phyloP scores from a whole-genome alignment of 768 basidiomycete genomes.

The Phaffia tasmanica region DNA sequence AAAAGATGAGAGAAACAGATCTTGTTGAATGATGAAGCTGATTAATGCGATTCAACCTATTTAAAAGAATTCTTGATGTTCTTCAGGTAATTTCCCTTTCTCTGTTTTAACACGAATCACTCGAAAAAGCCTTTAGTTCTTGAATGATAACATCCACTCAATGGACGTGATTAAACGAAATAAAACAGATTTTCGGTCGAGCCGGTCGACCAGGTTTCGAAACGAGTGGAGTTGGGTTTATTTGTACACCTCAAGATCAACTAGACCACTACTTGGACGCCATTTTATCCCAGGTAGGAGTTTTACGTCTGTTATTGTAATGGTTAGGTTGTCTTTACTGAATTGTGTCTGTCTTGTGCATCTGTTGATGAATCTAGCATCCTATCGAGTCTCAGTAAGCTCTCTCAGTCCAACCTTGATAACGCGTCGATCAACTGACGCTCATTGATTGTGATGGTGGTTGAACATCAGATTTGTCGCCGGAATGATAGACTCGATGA shows the following conservation, averaged over 20 bases:
- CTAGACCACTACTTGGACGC: slow-evolving; percentile 79
- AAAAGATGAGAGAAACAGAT: too few relatives aligned
- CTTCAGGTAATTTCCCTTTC: slow-evolving; percentile 42
- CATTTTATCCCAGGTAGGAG: slow-evolving; percentile 66
- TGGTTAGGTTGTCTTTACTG: background rate
- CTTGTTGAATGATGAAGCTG: too few relatives aligned
- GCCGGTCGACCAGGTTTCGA: slow-evolving; percentile 61
- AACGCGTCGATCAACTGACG: slow-evolving; percentile 2
- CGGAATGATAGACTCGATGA: slow-evolving; percentile 81
- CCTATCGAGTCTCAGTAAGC: slow-evolving; percentile 91
- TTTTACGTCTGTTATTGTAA: background rate
- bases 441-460: background rate
- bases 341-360: background rate
- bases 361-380: slow-evolving; percentile 45
- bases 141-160: background rate
- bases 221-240: slow-evolving; percentile 88
- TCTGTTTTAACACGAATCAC: background rate
- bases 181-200: slow-evolving; percentile 81
- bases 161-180: background rate
- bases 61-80: slow-evolving; percentile 62
- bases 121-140: background rate
- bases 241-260: slow-evolving; percentile 78
- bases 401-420: background rate
- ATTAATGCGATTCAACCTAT: too few relatives aligned
- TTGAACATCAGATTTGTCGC: slow-evolving; percentile 49